Base-by-base conservation (phyloP, 2,329 filamentous ascomycete species). In the Apiospora hydei region DNA sequence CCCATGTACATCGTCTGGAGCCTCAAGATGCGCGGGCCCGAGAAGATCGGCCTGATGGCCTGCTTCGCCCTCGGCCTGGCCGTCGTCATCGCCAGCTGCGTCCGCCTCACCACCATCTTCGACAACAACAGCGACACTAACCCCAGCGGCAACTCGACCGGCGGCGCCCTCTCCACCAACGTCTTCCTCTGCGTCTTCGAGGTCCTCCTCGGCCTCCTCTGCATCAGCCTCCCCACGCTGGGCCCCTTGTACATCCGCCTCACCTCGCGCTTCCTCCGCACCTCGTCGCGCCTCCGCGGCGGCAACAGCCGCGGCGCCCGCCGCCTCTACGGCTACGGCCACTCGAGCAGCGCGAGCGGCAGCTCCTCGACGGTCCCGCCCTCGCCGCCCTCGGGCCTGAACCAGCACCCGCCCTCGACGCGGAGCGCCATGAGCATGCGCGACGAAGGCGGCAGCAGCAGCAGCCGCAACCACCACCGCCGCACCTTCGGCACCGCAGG, bases 1-100 rank as follows among this genome's bases (percentile, higher is more conserved):
- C 82, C 82, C 24, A 76, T 84, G 10, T 77, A 78, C 46, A 81
- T 78, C n/a, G 76, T 84, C 13, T 79, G 80, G 74, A 74, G 76
- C 26, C 76, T 83, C 47, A 79, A 83, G 67, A 78, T 80, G 26
- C 76, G 76, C 18, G 75, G 64, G 14, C 71, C 73, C 21, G 74
- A 80, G 57, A 81, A 78, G 71, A 51, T 79, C 53, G 78, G 73
- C 24, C 73, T 80, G 18, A 77, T 73, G 10, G 64, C 75, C 7
- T 77, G 76, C 38, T 78, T 77, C 16, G 72, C 73, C 5, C 74
- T 78, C 5, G 74, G 75, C 49, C 61, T 77, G 4, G 74, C 76
- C 26, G 24, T 51, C 21, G 61, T 67, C 30, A 8, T 53, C 3
- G 24, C 41, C 14, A 51, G 43, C 46, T 69, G 64, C 26, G 71